These are phyloP conservation scores for Rhinocladiella similis DNA, from an alignment of 2,329 filamentous ascomycete species.

Conservation along the genomic window DNA sequence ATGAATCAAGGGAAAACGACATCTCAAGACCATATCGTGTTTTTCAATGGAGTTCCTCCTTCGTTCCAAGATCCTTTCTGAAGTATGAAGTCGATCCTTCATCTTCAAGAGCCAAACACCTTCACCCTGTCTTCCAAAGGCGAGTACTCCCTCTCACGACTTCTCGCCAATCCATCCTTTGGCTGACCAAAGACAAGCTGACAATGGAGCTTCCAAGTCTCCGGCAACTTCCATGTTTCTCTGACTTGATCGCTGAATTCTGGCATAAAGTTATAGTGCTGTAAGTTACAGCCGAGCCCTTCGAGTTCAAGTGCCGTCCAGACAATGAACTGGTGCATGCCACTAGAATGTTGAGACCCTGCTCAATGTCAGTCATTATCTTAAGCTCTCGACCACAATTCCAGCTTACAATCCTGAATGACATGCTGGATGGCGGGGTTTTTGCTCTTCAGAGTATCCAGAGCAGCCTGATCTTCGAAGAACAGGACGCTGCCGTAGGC, in stretches of 20 bases:
- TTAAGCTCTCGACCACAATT: background rate
- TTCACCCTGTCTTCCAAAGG: conserved; percentile 16
- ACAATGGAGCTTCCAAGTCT: conserved; percentile 72
- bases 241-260: conserved; percentile 55
- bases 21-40: too few species aligned
- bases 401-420: conserved; percentile 60
- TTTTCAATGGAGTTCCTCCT: too few species aligned
- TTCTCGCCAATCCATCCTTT: conserved; percentile 8
- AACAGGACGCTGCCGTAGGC: conserved; percentile 82
- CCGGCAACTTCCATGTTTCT: conserved; percentile 73
- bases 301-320: conserved; percentile 83
- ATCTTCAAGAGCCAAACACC: conserved; percentile 4
- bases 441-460: conserved; percentile 57
- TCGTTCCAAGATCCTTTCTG: too few species aligned
- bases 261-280: conserved; percentile 89
- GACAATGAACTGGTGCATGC: conserved; percentile 35
- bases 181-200: conserved; percentile 76
- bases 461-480: conserved; percentile 73
- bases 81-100: too few species aligned
- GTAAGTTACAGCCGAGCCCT: conserved; percentile 81
- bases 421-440: conserved; percentile 69
- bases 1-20: too few species aligned
- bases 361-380: background rate
- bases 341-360: conserved; percentile 6
- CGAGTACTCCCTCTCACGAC: conserved; percentile 6